These are phyloP conservation scores for Tolypocladium tropicale DNA, from an alignment of 2,329 filamentous ascomycete species.

Conservation along the genomic window DNA sequence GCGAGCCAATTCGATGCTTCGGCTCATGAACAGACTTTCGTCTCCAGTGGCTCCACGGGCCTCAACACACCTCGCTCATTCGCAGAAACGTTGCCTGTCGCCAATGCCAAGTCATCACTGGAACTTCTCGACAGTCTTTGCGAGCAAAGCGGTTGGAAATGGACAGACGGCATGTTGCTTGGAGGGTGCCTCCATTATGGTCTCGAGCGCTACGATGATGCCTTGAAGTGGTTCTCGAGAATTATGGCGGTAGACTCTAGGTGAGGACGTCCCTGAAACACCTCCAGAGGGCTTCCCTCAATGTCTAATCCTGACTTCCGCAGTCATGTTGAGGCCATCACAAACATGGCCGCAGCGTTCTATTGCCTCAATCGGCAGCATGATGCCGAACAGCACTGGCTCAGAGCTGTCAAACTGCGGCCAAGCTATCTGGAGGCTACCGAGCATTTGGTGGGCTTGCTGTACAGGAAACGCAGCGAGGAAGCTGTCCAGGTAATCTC, in stretches of 20 bases:
- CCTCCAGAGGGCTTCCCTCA: constrained; percentile 18
- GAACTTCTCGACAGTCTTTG: constrained; percentile 66
- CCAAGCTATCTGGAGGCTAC: constrained; percentile 91
- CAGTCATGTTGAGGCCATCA: constrained; percentile 85
- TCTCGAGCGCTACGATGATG: constrained; percentile 71
- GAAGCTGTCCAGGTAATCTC: constrained; percentile 85
- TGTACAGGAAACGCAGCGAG: constrained; percentile 73
- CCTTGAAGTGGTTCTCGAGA: constrained; percentile 63
- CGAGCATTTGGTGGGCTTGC: constrained; percentile 80
- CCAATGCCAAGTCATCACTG: constrained; percentile 54
- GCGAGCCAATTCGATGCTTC: neutral
- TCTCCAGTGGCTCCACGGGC: neutral
- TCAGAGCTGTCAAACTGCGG: constrained; percentile 68
- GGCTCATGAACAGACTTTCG: neutral
- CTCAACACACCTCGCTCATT: neutral
- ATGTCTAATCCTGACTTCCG: constrained; percentile 18
- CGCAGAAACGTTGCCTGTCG: constrained; percentile 28
- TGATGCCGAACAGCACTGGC: constrained; percentile 82
- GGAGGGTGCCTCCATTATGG: constrained; percentile 90
- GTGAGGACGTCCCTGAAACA: constrained; percentile 27
- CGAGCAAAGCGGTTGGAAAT: constrained; percentile 72
- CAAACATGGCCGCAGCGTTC: constrained; percentile 83
- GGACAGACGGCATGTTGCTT: constrained; percentile 87
- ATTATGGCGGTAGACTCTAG: constrained; percentile 44
- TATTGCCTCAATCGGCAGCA: constrained; percentile 72